Evolutionary conservation across 179 eudicot species (phyloP), one percentile per base, ranked within the genome.

Genomic region (Nepenthes alata): DNA sequence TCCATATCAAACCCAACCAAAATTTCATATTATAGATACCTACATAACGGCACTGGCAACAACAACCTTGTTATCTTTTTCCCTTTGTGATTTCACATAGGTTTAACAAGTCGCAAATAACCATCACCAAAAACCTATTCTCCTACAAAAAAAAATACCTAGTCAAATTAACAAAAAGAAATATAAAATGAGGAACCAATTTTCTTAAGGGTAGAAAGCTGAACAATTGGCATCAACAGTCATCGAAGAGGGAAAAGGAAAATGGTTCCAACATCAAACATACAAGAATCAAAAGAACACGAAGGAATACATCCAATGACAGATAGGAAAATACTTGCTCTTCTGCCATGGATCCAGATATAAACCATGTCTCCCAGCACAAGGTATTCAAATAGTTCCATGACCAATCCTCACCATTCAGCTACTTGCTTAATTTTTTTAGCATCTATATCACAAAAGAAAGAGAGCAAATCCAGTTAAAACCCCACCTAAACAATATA

Each of bases 311-410:
- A 1, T 2, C 16, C 16, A 2, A 52, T 11, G 2, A 5, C 4
- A 6, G 15, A 9, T 11, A 48, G 39, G 2, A 62, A 7, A 1
- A 5, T 69, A 94, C 99, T 91, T 95, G 99, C 58, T 95, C 97
- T 72, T 91, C 99, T 81, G 77, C 57, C 99, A 95, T 95, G 52
- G 99, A 95, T 59, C 99, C 97, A 58, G 99, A 95, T 75, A 95
- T 87, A 11, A 97, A 95, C 49, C 99, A 97, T 45, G 88, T 91
- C 64, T 97, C 99, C 99, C 99, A 95, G 73, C 99, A 95, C 61
- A 95, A 71, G 38, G 99, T 95, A 71, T 95, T 95, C 47, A 95
- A 75, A 77, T 95, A 87, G 76, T 95, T 95, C 99, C 99, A 95
- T 25, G 97, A 73, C 97, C 96, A 95, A 77, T 95, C 99, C 77